Percentiles rank a stretch among this genome's conserved stretches.
These are phyloP conservation scores for Apostasia shenzhenica DNA, from an alignment of 106 monocot species.

Conservation along the genomic window DNA sequence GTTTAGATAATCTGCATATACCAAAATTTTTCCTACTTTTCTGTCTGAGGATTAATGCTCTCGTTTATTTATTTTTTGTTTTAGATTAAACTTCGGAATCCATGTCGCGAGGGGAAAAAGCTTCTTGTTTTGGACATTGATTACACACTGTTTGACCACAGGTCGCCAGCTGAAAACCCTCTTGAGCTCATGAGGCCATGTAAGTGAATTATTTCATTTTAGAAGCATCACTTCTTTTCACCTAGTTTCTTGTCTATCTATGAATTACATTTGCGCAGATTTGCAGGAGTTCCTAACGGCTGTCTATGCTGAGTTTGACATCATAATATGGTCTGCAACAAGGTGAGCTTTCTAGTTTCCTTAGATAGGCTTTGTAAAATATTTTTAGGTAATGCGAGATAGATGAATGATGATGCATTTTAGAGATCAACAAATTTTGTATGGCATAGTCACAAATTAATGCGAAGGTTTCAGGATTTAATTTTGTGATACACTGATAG, in stretches of 20 bases:
- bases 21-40: background rate
- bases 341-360: conserved; percentile 37
- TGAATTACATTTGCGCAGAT: conserved; percentile 44
- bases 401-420: no score
- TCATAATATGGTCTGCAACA: conserved; percentile 99
- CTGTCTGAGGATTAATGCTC: background rate
- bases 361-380: background rate
- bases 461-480: no score
- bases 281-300: conserved; percentile 94
- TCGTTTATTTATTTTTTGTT: conserved; percentile 12
- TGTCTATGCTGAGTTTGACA: conserved; percentile 84
- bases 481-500: no score
- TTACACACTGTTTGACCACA: conserved; percentile 94
- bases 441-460: no score
- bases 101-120: conserved; percentile 90
- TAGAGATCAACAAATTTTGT: no score
- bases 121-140: conserved; percentile 96
- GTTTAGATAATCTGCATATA: conserved; percentile 10
- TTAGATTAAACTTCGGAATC: conserved; percentile 79
- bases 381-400: no score
- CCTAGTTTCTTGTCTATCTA: conserved; percentile 2
- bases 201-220: conserved; percentile 21
- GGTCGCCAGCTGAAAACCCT: conserved; percentile 91
- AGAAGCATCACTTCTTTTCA: background rate
- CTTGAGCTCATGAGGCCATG: conserved; percentile 92